A percentile compares a stretch with the other conserved stretches of the same genome.
Conservation (phyloP, 2,329 filamentous ascomycete species). For the Neurospora sp. region DNA sequence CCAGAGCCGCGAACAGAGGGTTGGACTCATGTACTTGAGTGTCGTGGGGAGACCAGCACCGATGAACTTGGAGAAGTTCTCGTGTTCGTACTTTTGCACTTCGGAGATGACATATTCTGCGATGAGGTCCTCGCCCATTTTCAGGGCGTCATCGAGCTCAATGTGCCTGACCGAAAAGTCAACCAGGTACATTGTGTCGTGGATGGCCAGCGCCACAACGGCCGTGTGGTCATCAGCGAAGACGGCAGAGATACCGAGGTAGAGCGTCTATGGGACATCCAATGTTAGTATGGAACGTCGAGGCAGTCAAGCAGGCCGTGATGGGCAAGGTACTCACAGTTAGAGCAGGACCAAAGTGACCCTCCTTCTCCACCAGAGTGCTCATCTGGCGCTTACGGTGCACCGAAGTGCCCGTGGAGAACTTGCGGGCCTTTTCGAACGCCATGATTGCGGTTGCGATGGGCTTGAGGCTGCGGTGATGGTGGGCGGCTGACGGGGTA, state of each 20-base stretch:
- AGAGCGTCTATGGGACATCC: constrained; percentile 38
- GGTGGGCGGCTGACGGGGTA: background rate
- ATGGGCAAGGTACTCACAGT: constrained; percentile 26
- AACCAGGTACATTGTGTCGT: constrained; percentile 65
- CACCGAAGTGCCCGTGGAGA: constrained; percentile 34
- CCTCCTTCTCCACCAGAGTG: constrained; percentile 31
- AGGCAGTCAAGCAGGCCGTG: background rate
- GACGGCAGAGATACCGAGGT: constrained; percentile 51
- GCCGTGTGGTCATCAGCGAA: constrained; percentile 40
- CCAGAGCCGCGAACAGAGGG: constrained; percentile 64
- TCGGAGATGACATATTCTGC: constrained; percentile 50
- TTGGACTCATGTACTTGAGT: constrained; percentile 51
- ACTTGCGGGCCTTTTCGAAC: constrained; percentile 26
- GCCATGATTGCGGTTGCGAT: constrained; percentile 18
- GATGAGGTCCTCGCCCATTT: constrained; percentile 35
- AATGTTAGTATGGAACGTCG: background rate
- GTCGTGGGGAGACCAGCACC: constrained; percentile 59
- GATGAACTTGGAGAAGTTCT: constrained; percentile 64
- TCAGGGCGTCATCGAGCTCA: constrained; percentile 29
- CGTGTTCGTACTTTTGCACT: constrained; percentile 49
- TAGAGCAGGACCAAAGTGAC: constrained; percentile 34
- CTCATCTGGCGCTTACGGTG: constrained; percentile 39
- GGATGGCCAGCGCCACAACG: constrained; percentile 57
- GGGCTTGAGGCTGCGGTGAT: constrained; percentile 9
- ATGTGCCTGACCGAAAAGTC: constrained; percentile 61